These are phyloP conservation scores for Suillus ampliporus DNA, from an alignment of 768 basidiomycete species.

Conservation along the genomic window DNA sequence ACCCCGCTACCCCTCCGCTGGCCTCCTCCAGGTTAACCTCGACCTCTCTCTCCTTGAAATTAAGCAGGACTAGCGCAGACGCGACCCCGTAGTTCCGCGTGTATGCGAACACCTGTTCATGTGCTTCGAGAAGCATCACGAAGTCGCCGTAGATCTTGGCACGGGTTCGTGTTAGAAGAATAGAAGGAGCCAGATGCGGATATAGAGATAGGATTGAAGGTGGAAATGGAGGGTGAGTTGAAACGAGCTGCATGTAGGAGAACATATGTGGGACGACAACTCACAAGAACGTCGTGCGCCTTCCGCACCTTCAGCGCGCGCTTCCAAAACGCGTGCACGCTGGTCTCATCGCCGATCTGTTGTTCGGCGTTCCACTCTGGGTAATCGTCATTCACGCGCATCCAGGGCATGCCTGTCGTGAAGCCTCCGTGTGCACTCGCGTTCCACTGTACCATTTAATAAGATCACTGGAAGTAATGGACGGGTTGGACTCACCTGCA, in stretches of 20 bases:
- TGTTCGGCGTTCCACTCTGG: conserved; percentile 58
- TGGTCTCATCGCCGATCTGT: conserved; percentile 53
- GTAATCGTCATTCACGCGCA: conserved; percentile 76
- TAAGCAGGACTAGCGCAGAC: conserved; percentile 50
- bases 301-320: conserved; percentile 58
- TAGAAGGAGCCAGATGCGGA: not conserved
- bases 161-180: conserved; percentile 1
- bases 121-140: conserved; percentile 46
- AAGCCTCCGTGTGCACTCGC: conserved; percentile 62
- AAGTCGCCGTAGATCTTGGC: conserved; percentile 68
- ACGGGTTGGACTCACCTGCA: conserved; percentile 53
- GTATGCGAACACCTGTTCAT: conserved; percentile 63
- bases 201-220: not conserved
- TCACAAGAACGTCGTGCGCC: conserved; percentile 17
- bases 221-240: too few relatives aligned
- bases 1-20: conserved; percentile 12
- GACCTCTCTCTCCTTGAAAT: conserved; percentile 44
- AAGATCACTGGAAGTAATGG: not conserved
- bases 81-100: conserved; percentile 43
- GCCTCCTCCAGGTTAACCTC: conserved; percentile 15
- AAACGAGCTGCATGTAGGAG: not conserved
- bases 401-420: conserved; percentile 70
- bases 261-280: not conserved
- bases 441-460: conserved; percentile 57
- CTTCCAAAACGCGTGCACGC: conserved; percentile 68